Evolutionary conservation across 176 grass and related monocot genomes (phyloP).

Genomic region (Musa itinerans): DNA sequence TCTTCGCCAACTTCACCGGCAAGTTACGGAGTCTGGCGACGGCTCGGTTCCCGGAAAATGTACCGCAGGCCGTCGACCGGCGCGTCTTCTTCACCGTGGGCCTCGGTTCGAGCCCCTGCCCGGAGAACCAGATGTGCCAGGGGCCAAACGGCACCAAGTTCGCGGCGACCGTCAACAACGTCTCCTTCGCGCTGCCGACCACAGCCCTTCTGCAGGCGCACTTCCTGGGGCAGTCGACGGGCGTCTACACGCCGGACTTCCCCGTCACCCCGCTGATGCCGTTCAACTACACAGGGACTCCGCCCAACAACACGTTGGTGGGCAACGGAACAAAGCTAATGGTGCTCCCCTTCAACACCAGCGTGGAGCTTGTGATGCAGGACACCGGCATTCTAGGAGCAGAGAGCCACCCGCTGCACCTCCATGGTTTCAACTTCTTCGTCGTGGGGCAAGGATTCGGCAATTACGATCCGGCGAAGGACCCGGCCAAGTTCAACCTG

Average conservation of each 20-base stretch:
- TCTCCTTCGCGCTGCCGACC: background rate
- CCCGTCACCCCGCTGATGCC: background rate
- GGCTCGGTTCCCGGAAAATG: background rate
- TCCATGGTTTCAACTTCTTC: conserved; percentile 1
- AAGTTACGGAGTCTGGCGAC: background rate
- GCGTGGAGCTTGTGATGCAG: background rate
- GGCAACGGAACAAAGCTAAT: background rate
- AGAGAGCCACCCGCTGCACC: background rate
- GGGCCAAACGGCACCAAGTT: background rate
- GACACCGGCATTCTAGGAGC: background rate
- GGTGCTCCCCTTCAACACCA: background rate
- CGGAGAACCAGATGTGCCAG: background rate
- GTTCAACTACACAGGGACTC: background rate
- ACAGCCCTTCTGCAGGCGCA: background rate
- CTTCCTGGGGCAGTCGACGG: background rate
- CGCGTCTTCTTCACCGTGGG: background rate
- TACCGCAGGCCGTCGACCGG: background rate
- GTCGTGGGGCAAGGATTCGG: background rate
- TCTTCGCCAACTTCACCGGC: background rate
- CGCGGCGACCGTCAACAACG: background rate
- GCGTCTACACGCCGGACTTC: background rate
- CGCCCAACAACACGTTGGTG: background rate
- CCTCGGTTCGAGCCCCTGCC: background rate
- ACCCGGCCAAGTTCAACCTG: background rate
- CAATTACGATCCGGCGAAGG: background rate